A percentile compares a stretch with the other conserved stretches of the same genome.
Evolutionary conservation across 2,329 filamentous ascomycete genomes (phyloP).

Genomic region (Trematosphaeria pertusa): DNA sequence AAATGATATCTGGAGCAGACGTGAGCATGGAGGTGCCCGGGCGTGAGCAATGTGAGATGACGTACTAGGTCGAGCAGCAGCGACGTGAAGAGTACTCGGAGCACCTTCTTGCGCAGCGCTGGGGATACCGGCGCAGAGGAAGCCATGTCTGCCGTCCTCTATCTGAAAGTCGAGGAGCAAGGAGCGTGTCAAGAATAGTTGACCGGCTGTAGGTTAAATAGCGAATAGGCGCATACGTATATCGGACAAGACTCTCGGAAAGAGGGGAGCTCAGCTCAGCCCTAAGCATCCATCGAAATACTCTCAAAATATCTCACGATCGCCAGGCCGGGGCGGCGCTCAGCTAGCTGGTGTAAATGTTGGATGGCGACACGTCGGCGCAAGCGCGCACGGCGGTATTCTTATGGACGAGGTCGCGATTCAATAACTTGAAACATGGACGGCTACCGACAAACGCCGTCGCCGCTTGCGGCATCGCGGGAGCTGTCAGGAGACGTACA

Average conservation of each 20-base stretch:
- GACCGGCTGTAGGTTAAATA: background rate
- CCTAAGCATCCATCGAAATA: background rate
- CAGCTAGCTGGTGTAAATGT: no score
- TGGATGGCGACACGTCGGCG: background rate
- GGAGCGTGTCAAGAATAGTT: background rate
- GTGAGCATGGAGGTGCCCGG: constrained; percentile 12
- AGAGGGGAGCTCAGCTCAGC: constrained; percentile 1
- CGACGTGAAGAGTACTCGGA: constrained; percentile 87
- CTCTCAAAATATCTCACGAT: no score
- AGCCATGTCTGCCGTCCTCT: constrained; percentile 19
- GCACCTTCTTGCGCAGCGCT: constrained; percentile 74
- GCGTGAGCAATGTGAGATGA: constrained; percentile 24
- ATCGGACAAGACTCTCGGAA: background rate
- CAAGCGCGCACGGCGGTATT: no score
- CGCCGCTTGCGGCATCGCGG: constrained; percentile 1
- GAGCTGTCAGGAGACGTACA: background rate
- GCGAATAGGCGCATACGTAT: background rate
- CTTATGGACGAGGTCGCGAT: background rate
- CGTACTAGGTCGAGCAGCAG: constrained; percentile 87
- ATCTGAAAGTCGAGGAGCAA: background rate
- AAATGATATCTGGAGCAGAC: constrained; percentile 80
- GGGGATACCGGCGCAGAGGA: constrained; percentile 44
- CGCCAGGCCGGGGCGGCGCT: no score
- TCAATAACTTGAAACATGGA: no score
- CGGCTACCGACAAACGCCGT: no score